Percentiles rank a stretch among this genome's conserved stretches.
phyloP scores from a whole-genome alignment of 2,329 filamentous ascomycete species.

The Hypoxylon sp. region DNA sequence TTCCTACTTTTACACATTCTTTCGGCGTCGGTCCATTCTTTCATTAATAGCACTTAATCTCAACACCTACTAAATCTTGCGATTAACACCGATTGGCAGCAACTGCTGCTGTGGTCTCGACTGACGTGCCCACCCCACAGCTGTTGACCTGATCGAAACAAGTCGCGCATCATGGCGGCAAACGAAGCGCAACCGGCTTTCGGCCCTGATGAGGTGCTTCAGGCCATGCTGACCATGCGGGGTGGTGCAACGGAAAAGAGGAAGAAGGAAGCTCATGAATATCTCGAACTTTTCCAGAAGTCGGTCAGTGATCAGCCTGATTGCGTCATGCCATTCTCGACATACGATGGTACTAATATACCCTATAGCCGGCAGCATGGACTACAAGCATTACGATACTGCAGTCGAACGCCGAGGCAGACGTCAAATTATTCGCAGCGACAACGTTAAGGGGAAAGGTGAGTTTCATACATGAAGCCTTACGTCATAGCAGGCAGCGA shows the following conservation, averaged over 20 bases:
- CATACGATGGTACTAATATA: conserved; percentile 39
- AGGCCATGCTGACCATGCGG: conserved; percentile 92
- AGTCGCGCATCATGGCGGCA: conserved; percentile 71
- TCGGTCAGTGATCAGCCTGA: conserved; percentile 74
- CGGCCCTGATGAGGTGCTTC: conserved; percentile 80
- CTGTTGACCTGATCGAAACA: conserved; percentile 43
- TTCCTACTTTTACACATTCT: conserved; percentile 24
- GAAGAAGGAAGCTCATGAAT: conserved; percentile 91
- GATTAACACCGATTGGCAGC: conserved; percentile 39
- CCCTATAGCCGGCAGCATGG: conserved; percentile 89
- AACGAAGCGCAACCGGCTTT: conserved; percentile 77
- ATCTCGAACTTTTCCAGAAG: conserved; percentile 96
- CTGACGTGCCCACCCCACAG: conserved; percentile 48
- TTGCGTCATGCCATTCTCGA: neutral
- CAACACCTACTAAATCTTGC: conserved; percentile 21
- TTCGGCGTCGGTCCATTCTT: conserved; percentile 11
- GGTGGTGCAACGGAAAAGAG: conserved; percentile 86
- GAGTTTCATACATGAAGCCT: conserved; percentile 47
- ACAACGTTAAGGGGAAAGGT: conserved; percentile 99
- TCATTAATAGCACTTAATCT: conserved; percentile 18
- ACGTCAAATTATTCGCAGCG: conserved; percentile 94
- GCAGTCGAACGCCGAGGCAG: conserved; percentile 82
- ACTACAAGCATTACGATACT: conserved; percentile 87
- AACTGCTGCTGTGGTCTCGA: conserved; percentile 35
- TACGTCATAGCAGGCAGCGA: conserved; percentile 13